Evolutionary conservation across 2,329 filamentous ascomycete genomes (phyloP), one percentile per base, ranked within the genome.

Genomic region (Neofusicoccum sp.): DNA sequence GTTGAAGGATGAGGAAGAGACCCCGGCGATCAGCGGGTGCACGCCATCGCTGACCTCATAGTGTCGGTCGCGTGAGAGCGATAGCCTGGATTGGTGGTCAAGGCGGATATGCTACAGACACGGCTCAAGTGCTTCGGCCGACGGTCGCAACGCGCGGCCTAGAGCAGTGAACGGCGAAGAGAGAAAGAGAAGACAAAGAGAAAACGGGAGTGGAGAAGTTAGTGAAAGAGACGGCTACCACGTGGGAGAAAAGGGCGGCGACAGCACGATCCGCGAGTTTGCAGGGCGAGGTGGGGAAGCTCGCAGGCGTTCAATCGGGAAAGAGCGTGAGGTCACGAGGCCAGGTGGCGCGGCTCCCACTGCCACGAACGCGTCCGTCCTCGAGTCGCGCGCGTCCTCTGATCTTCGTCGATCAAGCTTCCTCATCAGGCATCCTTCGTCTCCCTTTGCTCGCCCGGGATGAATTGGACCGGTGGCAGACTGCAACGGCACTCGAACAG

Each of bases 381-480:
- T 31, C 41, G 31, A 47, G 54, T 39, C 49, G 36, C 41, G 54
- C 34, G n/a, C 39, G 14, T 36, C 50, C 41, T 45, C 54, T 52
- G 31, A 39, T 52, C 33, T 11, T 12, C 12, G 54, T 45, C 54
- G 54, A 58, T 58, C 54, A 45, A 45, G 41, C 54, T 58, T 34
- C 54, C 54, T 4, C n/a, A 36, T 45, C 29, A 28, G 54, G 54
- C n/a, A 43, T 29, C 31, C 41, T 41, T 58, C 54, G 41, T 12
- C 43, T 37, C 8, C 37, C 4, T 28, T 43, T 37, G 43, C 31
- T 22, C 14, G 31, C 22, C 45, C 22, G 64, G 39, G 34, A 83
- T 83, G 81, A 81, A 82, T 62, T 83, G 81, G 81, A 82, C 79
- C 0, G 81, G 81, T 33, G 81, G 81, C 4, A 75, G 74, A 33